phyloP scores from a whole-genome alignment of 495 filamentous ascomycete genomes.

The Neurospora tetrasperma region DNA sequence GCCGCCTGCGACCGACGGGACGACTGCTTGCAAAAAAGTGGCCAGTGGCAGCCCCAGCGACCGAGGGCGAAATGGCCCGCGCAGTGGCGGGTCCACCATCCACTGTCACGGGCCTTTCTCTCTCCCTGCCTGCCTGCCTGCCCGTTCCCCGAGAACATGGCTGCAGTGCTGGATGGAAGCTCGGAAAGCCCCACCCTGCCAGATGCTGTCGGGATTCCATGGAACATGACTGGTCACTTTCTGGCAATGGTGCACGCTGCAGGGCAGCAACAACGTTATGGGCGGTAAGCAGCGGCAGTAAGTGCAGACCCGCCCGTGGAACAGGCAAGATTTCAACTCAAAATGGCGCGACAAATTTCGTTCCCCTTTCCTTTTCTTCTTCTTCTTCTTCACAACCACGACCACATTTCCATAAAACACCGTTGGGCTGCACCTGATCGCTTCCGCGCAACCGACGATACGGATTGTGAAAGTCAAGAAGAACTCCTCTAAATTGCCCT shows the following conservation, averaged over 20 bases:
- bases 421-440: constrained; percentile 48
- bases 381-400: constrained; percentile 46
- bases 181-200: not conserved
- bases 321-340: constrained; percentile 10
- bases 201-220: constrained; percentile 4
- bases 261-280: constrained; percentile 12
- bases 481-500: constrained; percentile 45
- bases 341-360: constrained; percentile 10
- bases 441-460: constrained; percentile 64
- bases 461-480: constrained; percentile 65
- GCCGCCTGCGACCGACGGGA: not conserved
- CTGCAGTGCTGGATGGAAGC: not conserved
- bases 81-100: constrained; percentile 16
- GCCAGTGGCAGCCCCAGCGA: not conserved
- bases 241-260: not conserved
- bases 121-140: not conserved
- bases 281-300: constrained; percentile 20
- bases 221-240: constrained; percentile 11
- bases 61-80: constrained; percentile 2
- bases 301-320: not conserved
- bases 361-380: constrained; percentile 15
- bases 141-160: not conserved
- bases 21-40: not conserved
- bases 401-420: constrained; percentile 91
- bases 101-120: constrained; percentile 4